These are phyloP conservation scores for Bipolaris oryzae DNA, from an alignment of 2,329 filamentous ascomycete genomes.

Conservation along the genomic window DNA sequence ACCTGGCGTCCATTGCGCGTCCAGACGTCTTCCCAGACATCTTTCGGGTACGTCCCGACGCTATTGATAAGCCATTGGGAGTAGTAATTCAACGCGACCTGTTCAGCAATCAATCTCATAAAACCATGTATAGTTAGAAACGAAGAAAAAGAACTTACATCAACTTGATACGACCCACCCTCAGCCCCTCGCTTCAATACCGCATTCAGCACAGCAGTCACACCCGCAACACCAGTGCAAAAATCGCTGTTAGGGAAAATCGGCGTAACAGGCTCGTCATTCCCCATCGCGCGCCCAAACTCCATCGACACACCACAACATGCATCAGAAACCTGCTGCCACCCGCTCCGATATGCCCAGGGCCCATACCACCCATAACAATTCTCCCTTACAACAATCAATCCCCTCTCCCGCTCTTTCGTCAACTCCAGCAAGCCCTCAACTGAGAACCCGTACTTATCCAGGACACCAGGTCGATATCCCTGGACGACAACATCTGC, in stretches of 20 bases:
- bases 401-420: constrained; percentile 50
- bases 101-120: neutral
- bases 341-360: constrained; percentile 55
- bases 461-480: constrained; percentile 57
- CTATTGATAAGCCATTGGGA: constrained; percentile 46
- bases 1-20: constrained; percentile 53
- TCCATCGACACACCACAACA: constrained; percentile 53
- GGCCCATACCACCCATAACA: constrained; percentile 61
- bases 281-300: constrained; percentile 56
- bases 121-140: neutral
- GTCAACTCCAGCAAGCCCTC: constrained; percentile 52
- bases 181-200: constrained; percentile 48
- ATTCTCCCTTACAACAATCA: constrained; percentile 59
- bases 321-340: constrained; percentile 61
- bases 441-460: constrained; percentile 54
- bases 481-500: constrained; percentile 60
- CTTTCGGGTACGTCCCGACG: constrained; percentile 43
- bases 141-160: constrained; percentile 41
- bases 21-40: constrained; percentile 59
- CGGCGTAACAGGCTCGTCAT: constrained; percentile 54
- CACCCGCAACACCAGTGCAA: constrained; percentile 54
- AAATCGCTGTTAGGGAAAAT: constrained; percentile 55
- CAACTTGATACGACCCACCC: constrained; percentile 51
- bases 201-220: constrained; percentile 51
- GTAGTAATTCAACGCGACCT: constrained; percentile 48